These are phyloP conservation scores for Prunus persica DNA, from an alignment of 306 rosid species.

Conservation along the genomic window DNA sequence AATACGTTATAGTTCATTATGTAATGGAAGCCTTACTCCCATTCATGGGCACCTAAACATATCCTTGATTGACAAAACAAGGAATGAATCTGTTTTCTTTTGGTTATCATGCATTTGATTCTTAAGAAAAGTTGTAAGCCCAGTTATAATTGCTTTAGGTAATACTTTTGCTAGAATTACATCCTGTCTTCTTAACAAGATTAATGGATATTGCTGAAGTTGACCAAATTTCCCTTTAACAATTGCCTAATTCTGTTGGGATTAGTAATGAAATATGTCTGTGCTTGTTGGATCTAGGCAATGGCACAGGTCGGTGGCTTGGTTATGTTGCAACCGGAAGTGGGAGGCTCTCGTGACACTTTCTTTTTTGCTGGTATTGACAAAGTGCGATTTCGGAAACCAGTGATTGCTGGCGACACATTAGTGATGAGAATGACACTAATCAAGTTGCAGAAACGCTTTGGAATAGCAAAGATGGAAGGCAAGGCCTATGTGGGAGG, in stretches of 20 bases:
- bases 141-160: background rate
- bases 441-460: conserved; percentile 68
- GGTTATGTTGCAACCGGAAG: conserved; percentile 83
- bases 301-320: conserved; percentile 94
- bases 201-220: background rate
- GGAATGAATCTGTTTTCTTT: no score
- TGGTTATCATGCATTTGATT: background rate
- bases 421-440: conserved; percentile 90
- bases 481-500: conserved; percentile 93
- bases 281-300: conserved; percentile 48
- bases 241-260: background rate
- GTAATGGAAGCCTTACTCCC: no score
- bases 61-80: no score
- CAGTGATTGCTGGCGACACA: conserved; percentile 90
- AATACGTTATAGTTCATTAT: no score
- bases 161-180: background rate
- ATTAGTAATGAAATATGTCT: background rate
- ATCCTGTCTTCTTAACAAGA: background rate
- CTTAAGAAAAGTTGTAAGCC: background rate
- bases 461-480: conserved; percentile 90
- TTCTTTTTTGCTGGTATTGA: conserved; percentile 90
- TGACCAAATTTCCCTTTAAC: background rate
- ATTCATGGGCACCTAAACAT: no score
- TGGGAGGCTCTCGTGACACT: conserved; percentile 73
- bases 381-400: conserved; percentile 84